Evolutionary conservation across 106 monocot genomes (phyloP).

Genomic region (Phalaenopsis aphrodite): DNA sequence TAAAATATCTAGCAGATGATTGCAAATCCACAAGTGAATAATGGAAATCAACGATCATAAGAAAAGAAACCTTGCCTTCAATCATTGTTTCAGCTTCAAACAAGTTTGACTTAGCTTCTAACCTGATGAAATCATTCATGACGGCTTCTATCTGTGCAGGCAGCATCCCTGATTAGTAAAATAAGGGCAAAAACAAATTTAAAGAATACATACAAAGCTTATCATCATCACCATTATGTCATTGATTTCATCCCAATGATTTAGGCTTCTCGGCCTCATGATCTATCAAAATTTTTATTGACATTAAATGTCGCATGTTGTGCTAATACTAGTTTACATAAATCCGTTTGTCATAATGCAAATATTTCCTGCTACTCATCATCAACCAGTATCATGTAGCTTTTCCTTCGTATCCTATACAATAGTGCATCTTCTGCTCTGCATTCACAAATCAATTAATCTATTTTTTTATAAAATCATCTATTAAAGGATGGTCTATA

Average conservation of each 20-base stretch:
- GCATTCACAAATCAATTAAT: neutral
- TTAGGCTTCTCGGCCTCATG: neutral
- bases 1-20: conserved; percentile 2
- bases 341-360: neutral
- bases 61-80: conserved; percentile 42
- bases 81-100: conserved; percentile 98
- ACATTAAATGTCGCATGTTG: neutral
- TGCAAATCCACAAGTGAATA: neutral
- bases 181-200: neutral
- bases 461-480: neutral
- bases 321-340: conserved; percentile 1
- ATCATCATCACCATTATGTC: conserved; percentile 1
- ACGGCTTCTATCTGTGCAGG: conserved; percentile 77
- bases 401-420: conserved; percentile 1
- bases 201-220: neutral
- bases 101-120: conserved; percentile 78
- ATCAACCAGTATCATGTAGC: neutral
- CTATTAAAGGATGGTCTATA: neutral
- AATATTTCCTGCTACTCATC: neutral
- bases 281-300: neutral
- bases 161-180: conserved; percentile 6
- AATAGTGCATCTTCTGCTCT: neutral
- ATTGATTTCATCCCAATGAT: neutral
- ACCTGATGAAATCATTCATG: conserved; percentile 81
- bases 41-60: neutral